Conservation (phyloP, 352 stramenopile genomes). For the Pythium guiyangense region DNA sequence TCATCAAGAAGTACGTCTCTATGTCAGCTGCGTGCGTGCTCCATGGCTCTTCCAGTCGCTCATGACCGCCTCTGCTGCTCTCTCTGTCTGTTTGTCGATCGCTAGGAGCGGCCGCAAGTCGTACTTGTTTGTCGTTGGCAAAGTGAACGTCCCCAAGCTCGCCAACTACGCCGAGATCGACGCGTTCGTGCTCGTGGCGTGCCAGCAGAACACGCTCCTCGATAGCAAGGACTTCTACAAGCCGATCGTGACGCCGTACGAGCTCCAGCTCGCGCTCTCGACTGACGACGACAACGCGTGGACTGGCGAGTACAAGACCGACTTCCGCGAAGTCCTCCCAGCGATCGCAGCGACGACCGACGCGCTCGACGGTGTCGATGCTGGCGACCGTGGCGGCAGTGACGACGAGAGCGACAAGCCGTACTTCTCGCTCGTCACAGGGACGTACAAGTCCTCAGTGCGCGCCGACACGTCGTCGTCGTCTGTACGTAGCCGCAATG, state of each 20-base stretch:
- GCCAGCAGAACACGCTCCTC: constrained; percentile 93
- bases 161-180: constrained; percentile 98
- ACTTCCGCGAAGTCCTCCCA: constrained; percentile 79
- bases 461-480: constrained; percentile 20
- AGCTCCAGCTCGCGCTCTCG: constrained; percentile 93
- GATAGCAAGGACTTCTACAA: constrained; percentile 91
- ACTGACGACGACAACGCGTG: constrained; percentile 84
- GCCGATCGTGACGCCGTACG: constrained; percentile 91
- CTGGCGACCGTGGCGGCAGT: constrained; percentile 7
- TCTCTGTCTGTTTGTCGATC: no score
- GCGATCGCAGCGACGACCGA: constrained; percentile 34
- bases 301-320: constrained; percentile 80
- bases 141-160: constrained; percentile 96
- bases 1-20: constrained; percentile 81
- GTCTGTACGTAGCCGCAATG: no score
- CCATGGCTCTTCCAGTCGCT: no score
- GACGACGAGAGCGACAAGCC: constrained; percentile 54
- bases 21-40: no score
- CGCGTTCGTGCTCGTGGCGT: constrained; percentile 95
- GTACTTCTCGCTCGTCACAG: constrained; percentile 80
- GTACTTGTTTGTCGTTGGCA: constrained; percentile 97
- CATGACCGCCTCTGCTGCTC: no score
- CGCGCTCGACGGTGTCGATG: constrained; percentile 29
- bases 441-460: constrained; percentile 58
- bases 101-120: constrained; percentile 89